phyloP scores from a whole-genome alignment of 1,139 yeast species.

The Scheffersomyces lignicola region DNA sequence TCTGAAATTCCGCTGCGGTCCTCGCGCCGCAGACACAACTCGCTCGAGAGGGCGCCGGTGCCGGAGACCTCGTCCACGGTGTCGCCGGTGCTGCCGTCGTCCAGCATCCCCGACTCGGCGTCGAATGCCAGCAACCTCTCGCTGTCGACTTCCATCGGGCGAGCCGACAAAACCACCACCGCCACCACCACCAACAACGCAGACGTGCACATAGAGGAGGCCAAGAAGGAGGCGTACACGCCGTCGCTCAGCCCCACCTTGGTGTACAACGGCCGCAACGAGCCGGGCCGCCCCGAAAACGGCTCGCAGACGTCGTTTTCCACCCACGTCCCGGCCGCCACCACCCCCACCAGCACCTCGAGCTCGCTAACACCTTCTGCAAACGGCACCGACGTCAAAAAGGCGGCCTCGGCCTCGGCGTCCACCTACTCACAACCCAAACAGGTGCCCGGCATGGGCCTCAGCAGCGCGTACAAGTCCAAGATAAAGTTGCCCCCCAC shows the following conservation, averaged over 20 bases:
- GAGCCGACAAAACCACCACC: neutral
- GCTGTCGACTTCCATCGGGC: slow-evolving; percentile 3
- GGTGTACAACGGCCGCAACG: neutral
- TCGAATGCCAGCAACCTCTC: slow-evolving; percentile 8
- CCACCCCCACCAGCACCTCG: neutral
- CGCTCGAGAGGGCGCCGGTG: slow-evolving; percentile 1
- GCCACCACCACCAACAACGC: neutral
- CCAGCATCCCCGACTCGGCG: slow-evolving; percentile 7
- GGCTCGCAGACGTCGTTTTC: neutral
- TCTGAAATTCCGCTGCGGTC: slow-evolving; percentile 14
- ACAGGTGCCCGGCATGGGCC: slow-evolving; percentile 23
- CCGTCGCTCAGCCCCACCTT: neutral
- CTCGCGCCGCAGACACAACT: slow-evolving; percentile 13
- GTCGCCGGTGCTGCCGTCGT: slow-evolving; percentile 4
- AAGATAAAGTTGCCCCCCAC: slow-evolving; percentile 34
- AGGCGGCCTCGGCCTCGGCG: neutral
- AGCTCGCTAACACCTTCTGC: neutral
- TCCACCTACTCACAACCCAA: slow-evolving; percentile 15
- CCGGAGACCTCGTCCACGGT: neutral
- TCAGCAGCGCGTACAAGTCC: slow-evolving; percentile 32
- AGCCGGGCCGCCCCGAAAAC: neutral
- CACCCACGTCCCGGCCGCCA: neutral
- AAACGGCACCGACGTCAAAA: neutral
- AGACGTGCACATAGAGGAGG: slow-evolving; percentile 1
- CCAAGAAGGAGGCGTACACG: neutral